A percentile compares a stretch with the other conserved stretches of the same genome.
Evolutionary conservation across 192 early-diverging fungal species (phyloP).

Genomic region (Pecoramyces ruminantium): DNA sequence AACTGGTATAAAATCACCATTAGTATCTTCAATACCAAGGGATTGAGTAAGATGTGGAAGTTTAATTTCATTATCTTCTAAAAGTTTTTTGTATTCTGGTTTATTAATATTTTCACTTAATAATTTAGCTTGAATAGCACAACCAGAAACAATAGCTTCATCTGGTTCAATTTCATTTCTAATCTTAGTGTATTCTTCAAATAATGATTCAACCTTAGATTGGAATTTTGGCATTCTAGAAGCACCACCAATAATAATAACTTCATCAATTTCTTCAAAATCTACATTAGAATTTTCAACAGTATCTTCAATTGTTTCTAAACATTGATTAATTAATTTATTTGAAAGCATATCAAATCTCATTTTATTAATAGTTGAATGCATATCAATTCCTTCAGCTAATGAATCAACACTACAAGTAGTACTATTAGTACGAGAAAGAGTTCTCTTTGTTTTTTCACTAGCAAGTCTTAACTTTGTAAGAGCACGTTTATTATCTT

Average conservation of each 20-base stretch:
- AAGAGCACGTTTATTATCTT: constrained; percentile 51
- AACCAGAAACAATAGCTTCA: constrained; percentile 80
- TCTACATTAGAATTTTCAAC: constrained; percentile 49
- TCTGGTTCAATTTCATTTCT: constrained; percentile 76
- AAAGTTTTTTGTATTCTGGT: constrained; percentile 17
- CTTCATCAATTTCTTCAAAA: constrained; percentile 65
- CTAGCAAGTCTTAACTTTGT: constrained; percentile 69
- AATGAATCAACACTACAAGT: constrained; percentile 87
- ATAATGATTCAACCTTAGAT: constrained; percentile 49
- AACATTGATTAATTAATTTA: constrained; percentile 53
- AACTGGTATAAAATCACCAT: constrained; percentile 58
- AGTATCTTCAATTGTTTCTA: constrained; percentile 42
- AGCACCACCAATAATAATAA: constrained; percentile 77
- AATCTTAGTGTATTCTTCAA: constrained; percentile 46
- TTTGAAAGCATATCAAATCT: constrained; percentile 79
- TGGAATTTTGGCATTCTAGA: constrained; percentile 76
- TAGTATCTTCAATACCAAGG: constrained; percentile 56
- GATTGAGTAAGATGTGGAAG: constrained; percentile 48
- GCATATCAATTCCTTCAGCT: constrained; percentile 79
- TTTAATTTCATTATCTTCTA: constrained; percentile 39
- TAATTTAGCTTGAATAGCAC: constrained; percentile 74
- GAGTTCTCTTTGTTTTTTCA: constrained; percentile 82
- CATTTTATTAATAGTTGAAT: constrained; percentile 61
- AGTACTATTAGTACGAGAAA: constrained; percentile 59
- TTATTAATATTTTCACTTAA: constrained; percentile 24